Conservation (phyloP, 2,329 filamentous ascomycete genomes). For the Rugonectria rugulosa region DNA sequence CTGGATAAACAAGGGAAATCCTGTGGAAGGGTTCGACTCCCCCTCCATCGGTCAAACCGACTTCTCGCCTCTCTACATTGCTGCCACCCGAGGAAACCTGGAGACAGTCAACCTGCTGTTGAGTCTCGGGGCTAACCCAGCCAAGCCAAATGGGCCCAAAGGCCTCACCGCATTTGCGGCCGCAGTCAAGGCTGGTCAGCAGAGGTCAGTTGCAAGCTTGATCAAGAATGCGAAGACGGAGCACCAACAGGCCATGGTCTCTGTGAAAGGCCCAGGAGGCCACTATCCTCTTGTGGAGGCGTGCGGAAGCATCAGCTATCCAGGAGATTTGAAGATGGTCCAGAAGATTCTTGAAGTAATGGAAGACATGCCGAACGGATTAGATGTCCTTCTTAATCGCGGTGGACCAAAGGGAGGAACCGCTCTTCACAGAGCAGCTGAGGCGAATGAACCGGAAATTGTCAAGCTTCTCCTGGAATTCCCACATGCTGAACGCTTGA, state of each 20-base stretch:
- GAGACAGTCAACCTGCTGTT: background rate
- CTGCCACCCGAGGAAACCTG: background rate
- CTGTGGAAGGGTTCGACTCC: background rate
- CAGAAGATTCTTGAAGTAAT: background rate
- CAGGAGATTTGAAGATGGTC: background rate
- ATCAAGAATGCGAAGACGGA: background rate
- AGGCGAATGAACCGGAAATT: conserved; percentile 5
- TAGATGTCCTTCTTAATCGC: background rate
- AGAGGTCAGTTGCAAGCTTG: background rate
- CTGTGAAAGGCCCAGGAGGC: background rate
- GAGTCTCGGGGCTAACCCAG: background rate
- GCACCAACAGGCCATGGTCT: background rate
- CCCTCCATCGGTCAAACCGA: background rate
- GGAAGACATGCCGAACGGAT: background rate
- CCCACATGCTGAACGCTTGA: background rate
- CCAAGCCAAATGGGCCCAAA: background rate
- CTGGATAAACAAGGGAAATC: background rate
- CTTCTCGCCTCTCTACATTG: background rate
- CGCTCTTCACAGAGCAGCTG: background rate
- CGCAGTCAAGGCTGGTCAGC: background rate
- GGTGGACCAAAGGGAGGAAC: background rate
- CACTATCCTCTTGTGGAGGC: background rate
- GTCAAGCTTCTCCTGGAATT: background rate
- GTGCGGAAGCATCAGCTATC: background rate
- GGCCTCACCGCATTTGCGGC: background rate